Base-by-base conservation (phyloP, 2,329 filamentous ascomycete genomes). In the Dactylellina cionopaga region DNA sequence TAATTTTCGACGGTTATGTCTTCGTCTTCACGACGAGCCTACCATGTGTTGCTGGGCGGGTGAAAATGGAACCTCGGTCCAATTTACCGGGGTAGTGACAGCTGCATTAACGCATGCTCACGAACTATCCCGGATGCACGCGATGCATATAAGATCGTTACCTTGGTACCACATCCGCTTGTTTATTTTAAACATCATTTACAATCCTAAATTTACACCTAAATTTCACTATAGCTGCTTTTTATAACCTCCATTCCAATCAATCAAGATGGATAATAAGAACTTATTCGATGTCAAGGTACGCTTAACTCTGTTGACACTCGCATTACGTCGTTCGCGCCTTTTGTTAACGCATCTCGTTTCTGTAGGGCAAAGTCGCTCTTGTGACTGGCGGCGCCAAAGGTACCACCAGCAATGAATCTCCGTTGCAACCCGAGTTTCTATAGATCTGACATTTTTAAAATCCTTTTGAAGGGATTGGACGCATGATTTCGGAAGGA, bases 401-500 rank as follows among this genome's bases (percentile, higher is more conserved):
- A 74, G 76, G 76, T 71, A 71, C 51, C 15, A 22, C 31, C 29
- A 49, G 24, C 29, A 25, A 27, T 41, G 10, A 41, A 39, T 24
- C n/a, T 33, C 27, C 49, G 31, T 17, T 39, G 58, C 41, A 58
- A 33, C 19, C 17, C n/a, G 7, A 17, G 39, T 7, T 46, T 6
- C 2, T 1, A 2, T 2, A 47, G 17, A 22, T 27, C 55, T 66
- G 35, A 65, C 29, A 41, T 39, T 24, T 33, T 17, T n/a, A n/a
- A n/a, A n/a, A 24, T 47, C 17, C 29, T 3, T 37, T 13, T 49
- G 22, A 31, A 77, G 88, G 87, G 75, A 86, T 90, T 74, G 88
- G 88, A 13, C 85, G 85, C 69, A 90, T 90, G 88, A 90, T 90
- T 74, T 85, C 86, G 29, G 82, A 87, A 64, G 88, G 87, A 65